Percentiles rank a stretch among this genome's conserved stretches.
Evolutionary conservation across 139 green algal genomes (phyloP).

Genomic region (Chlorella ohadii): DNA sequence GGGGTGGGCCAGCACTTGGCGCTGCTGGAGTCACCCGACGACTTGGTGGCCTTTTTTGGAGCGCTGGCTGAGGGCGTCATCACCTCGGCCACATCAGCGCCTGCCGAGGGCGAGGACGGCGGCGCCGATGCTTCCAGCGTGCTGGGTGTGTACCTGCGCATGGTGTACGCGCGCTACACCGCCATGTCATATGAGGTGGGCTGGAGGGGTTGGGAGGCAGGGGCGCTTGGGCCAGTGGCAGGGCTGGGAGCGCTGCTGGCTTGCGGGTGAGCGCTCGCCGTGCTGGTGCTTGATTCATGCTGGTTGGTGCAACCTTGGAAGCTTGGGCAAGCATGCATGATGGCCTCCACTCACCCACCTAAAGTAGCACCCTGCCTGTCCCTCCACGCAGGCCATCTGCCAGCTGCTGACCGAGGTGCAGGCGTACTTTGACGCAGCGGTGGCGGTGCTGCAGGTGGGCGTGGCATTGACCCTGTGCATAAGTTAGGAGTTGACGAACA

Average conservation of each 20-base stretch:
- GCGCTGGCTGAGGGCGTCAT: constrained; percentile 3
- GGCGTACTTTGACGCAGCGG: constrained; percentile 7
- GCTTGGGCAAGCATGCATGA: no score
- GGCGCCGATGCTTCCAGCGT: constrained; percentile 16
- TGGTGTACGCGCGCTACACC: constrained; percentile 3
- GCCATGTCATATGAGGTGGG: constrained; percentile 33
- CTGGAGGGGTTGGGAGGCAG: not conserved
- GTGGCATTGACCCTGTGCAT: no score
- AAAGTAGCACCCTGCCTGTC: not conserved
- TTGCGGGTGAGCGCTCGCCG: no score
- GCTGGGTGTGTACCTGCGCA: constrained; percentile 22
- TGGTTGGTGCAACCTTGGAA: no score
- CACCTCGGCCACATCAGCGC: constrained; percentile 10
- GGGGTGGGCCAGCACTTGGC: not conserved
- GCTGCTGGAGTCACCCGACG: not conserved
- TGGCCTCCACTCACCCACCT: no score
- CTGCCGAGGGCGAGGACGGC: not conserved
- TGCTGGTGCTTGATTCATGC: no score
- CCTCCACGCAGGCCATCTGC: constrained; percentile 16
- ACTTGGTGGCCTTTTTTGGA: constrained; percentile 8
- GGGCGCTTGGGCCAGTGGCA: no score
- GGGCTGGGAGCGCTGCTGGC: no score
- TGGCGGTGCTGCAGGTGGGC: not conserved
- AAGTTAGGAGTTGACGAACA: no score
- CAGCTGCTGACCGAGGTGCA: constrained; percentile 16